Evolutionary conservation across 176 grass and related monocot genomes (phyloP).

Genomic region (Areca catechu): DNA sequence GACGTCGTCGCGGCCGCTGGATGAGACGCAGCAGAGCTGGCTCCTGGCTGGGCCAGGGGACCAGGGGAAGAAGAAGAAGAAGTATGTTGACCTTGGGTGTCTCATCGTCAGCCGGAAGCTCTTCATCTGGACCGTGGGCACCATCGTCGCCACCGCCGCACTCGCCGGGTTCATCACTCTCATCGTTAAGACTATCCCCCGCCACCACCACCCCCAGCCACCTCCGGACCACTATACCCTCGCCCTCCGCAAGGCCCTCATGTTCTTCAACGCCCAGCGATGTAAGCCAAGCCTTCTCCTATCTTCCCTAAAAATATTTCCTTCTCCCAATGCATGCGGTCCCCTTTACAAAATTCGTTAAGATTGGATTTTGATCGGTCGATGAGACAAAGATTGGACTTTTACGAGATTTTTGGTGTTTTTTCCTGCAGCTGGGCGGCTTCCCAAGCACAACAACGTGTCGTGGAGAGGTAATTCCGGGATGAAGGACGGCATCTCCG

Average conservation of each 20-base stretch:
- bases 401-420: conserved; percentile 1
- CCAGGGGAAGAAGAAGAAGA: conserved; percentile 66
- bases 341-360: too few relatives aligned
- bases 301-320: background rate
- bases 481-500: conserved; percentile 75
- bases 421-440: conserved; percentile 55
- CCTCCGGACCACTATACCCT: conserved; percentile 79
- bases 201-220: conserved; percentile 34
- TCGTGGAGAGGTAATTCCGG: conserved; percentile 74
- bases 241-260: conserved; percentile 77
- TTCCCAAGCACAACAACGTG: conserved; percentile 79
- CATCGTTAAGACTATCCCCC: conserved; percentile 65
- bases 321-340: too few relatives aligned
- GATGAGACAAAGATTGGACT: background rate
- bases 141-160: conserved; percentile 39
- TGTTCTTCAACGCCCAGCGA: conserved; percentile 93
- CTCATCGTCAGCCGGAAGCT: conserved; percentile 75
- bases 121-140: conserved; percentile 61
- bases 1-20: conserved; percentile 43
- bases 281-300: conserved; percentile 31
- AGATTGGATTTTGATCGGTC: conserved; percentile 5
- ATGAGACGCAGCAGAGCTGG: conserved; percentile 98
- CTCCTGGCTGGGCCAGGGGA: conserved; percentile 78
- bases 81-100: conserved; percentile 84
- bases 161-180: conserved; percentile 52